A percentile compares a stretch with the other conserved stretches of the same genome.
These are phyloP conservation scores for Hymenoscyphus fraxineus DNA, from an alignment of 2,329 filamentous ascomycete genomes.

Conservation along the genomic window DNA sequence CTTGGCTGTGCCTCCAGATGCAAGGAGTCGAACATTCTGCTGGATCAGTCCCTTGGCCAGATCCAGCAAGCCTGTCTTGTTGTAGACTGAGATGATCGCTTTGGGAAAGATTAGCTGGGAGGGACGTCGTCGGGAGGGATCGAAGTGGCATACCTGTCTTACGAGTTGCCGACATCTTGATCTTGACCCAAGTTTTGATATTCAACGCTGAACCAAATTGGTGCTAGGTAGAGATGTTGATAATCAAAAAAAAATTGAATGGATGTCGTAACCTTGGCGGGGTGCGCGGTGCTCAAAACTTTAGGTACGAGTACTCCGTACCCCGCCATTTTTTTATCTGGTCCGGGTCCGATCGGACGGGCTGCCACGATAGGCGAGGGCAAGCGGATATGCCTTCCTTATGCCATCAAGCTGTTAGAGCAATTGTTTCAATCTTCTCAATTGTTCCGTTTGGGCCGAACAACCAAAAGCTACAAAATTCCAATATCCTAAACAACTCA, in stretches of 20 bases:
- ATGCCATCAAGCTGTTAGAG: too few relatives aligned
- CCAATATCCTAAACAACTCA: too few relatives aligned
- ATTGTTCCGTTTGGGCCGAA: too few relatives aligned
- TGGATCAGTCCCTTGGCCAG: conserved; percentile 85
- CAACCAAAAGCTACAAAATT: too few relatives aligned
- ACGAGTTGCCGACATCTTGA: conserved; percentile 24
- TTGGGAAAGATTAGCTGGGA: conserved; percentile 14
- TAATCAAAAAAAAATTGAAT: background rate
- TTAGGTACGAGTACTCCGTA: background rate
- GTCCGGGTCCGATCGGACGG: background rate
- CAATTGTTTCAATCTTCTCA: too few relatives aligned
- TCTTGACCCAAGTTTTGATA: conserved; percentile 15
- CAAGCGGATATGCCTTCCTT: background rate
- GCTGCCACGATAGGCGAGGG: background rate
- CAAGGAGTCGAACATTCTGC: conserved; percentile 87
- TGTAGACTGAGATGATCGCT: conserved; percentile 96
- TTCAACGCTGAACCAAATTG: conserved; percentile 2
- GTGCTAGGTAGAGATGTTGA: background rate
- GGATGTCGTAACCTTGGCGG: conserved; percentile 4
- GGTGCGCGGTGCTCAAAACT: background rate
- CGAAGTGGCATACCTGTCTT: conserved; percentile 22
- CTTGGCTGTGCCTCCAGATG: conserved; percentile 90
- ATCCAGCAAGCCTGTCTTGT: conserved; percentile 95
- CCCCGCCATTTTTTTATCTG: background rate
- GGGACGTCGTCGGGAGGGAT: background rate